Evolutionary conservation across 805 yeast species (phyloP), one percentile per base, ranked within the genome.

Genomic region (Candida jianshihensis): DNA sequence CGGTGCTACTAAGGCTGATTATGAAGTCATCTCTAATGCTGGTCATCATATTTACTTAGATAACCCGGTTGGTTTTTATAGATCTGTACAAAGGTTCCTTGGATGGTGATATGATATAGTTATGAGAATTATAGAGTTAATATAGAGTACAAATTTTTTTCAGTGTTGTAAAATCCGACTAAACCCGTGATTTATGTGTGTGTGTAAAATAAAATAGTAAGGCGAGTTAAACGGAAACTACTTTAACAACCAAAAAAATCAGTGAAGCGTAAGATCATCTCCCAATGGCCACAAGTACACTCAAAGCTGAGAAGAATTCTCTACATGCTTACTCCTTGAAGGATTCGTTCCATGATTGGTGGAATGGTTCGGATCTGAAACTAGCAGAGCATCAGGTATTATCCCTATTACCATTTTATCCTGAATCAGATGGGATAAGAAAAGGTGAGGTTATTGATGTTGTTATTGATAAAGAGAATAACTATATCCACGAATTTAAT

Each of bases 21-120:
- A 68, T 20, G 42, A 54, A 20, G 61, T 63, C 36, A 56, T 81
- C 10, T 61, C 55, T 10, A 59, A 70, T 33, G 68, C 78, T 5
- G 88, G 88, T 1, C 89, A 81, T 49, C 87, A 81, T 48, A 47
- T 81, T 11, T 81, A 78, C 46, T 59, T 81, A 33, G 89, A 81
- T 47, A 78, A 78, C 43, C 62, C 66, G 10, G 42, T 41, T 5
- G 65, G 50, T 28, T 81, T 81, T 51, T 76, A 79, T 48, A 41
- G 46, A 4, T 33, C 70, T 37, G 57, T 79, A 1, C 49, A 39
- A 31, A 36, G 40, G 15, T 59, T 56, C 42, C 38, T 61, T 19
- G 51, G 44, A 0, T 57, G 63, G 61, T 45, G 30, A 39, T 7
- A 14, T 3, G 4, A 8, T 8, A 11, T 11, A 21, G 24, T 8